These are phyloP conservation scores for Quercus suber DNA, from an alignment of 306 rosid species.

Conservation along the genomic window DNA sequence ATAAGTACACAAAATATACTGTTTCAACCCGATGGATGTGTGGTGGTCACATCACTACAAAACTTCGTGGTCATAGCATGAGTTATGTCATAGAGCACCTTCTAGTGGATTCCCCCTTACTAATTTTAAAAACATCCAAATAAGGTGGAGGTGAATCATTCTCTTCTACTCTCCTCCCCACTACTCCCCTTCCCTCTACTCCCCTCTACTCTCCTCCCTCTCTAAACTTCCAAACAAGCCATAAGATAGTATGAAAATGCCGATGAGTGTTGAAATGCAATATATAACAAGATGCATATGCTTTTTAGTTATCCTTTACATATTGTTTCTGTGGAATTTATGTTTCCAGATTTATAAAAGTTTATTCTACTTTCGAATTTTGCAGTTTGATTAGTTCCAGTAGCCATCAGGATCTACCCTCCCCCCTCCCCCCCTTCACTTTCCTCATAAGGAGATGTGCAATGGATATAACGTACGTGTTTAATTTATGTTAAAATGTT, in stretches of 20 bases:
- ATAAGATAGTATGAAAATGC: background rate
- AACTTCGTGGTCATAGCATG: no score
- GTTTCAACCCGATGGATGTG: no score
- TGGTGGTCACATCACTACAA: no score
- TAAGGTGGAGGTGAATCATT: no score
- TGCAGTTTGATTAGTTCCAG: background rate
- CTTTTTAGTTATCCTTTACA: background rate
- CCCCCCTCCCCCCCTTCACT: background rate
- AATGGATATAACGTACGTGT: background rate
- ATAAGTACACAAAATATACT: no score
- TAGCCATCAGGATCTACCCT: background rate
- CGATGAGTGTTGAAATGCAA: background rate
- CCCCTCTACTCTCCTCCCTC: no score
- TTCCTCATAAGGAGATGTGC: background rate
- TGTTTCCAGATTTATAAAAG: background rate
- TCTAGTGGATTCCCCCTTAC: no score
- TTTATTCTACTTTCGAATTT: background rate
- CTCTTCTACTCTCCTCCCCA: no score
- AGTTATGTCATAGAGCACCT: no score
- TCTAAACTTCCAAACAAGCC: no score
- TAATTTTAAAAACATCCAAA: no score
- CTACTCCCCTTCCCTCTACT: no score
- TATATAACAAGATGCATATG: background rate
- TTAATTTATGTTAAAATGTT: conserved; percentile 28
- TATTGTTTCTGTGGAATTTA: background rate